Evolutionary conservation across 805 yeast species (phyloP).

Genomic region (Ogataea corticis): DNA sequence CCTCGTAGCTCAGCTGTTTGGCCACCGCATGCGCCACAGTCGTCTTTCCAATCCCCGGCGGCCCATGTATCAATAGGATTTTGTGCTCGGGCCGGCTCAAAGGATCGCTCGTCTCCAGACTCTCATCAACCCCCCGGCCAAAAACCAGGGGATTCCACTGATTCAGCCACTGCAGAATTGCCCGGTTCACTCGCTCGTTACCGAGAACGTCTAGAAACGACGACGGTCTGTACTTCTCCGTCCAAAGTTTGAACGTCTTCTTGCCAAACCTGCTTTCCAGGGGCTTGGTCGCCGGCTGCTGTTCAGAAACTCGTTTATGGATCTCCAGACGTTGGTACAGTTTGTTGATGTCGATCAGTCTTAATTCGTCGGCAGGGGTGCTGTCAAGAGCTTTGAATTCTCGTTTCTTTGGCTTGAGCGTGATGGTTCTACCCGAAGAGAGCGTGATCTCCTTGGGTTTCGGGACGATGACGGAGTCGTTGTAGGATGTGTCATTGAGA

Average conservation of each 20-base stretch:
- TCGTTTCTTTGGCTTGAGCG: constrained; percentile 19
- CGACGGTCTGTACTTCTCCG: constrained; percentile 69
- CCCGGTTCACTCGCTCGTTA: constrained; percentile 62
- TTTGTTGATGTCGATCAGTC: constrained; percentile 26
- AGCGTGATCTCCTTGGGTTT: constrained; percentile 19
- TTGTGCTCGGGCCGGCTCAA: constrained; percentile 60
- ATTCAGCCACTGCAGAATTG: constrained; percentile 60
- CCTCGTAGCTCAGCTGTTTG: constrained; percentile 74
- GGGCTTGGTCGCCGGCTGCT: constrained; percentile 10
- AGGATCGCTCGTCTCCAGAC: constrained; percentile 40
- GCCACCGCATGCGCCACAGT: constrained; percentile 85
- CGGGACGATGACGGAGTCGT: constrained; percentile 2
- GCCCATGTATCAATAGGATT: constrained; percentile 80
- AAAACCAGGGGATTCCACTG: constrained; percentile 66
- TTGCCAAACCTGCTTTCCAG: constrained; percentile 13
- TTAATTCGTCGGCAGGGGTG: constrained; percentile 6
- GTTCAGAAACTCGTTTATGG: constrained; percentile 20
- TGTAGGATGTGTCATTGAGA: constrained; percentile 5
- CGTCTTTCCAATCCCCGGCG: constrained; percentile 94
- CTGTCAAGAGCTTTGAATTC: not conserved
- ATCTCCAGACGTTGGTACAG: constrained; percentile 26
- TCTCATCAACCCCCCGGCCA: constrained; percentile 37
- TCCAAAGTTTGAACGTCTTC: constrained; percentile 38
- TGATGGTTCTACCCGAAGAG: constrained; percentile 26
- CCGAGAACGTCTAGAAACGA: constrained; percentile 68